Evolutionary conservation across 2,329 filamentous ascomycete genomes (phyloP).

Genomic region (Elsinoe australis): DNA sequence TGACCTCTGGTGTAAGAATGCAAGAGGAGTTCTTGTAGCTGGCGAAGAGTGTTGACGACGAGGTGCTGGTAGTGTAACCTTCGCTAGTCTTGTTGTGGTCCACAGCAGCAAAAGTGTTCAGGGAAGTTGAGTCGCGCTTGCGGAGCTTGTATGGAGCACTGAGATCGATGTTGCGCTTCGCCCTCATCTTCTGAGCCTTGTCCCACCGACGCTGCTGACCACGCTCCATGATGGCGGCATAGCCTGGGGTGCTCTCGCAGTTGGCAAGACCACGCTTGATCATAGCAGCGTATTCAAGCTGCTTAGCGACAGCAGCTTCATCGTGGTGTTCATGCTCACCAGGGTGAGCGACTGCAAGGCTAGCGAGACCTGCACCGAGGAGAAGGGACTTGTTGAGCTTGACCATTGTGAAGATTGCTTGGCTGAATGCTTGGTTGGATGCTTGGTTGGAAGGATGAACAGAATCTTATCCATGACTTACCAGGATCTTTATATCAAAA

Average conservation of each 20-base stretch:
- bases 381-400: constrained; percentile 15
- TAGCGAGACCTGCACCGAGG: not conserved
- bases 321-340: constrained; percentile 18
- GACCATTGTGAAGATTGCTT: constrained; percentile 16
- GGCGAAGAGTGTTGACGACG: constrained; percentile 16
- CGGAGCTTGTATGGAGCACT: constrained; percentile 14
- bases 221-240: constrained; percentile 16
- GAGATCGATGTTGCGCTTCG: constrained; percentile 15
- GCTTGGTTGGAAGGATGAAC: constrained; percentile 17
- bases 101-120: constrained; percentile 16
- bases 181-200: constrained; percentile 17
- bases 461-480: not conserved
- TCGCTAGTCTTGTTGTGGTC: constrained; percentile 19
- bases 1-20: constrained; percentile 27
- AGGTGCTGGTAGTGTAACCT: constrained; percentile 12
- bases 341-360: constrained; percentile 17
- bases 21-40: constrained; percentile 24
- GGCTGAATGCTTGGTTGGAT: constrained; percentile 17
- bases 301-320: constrained; percentile 13
- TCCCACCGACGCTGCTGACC: constrained; percentile 18
- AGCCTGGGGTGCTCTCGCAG: constrained; percentile 18
- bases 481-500: constrained; percentile 15
- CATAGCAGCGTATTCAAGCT: constrained; percentile 18
- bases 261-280: constrained; percentile 19
- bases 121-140: constrained; percentile 17